Conservation (phyloP, 176 grass and related monocot genomes). For the Cocos nucifera region DNA sequence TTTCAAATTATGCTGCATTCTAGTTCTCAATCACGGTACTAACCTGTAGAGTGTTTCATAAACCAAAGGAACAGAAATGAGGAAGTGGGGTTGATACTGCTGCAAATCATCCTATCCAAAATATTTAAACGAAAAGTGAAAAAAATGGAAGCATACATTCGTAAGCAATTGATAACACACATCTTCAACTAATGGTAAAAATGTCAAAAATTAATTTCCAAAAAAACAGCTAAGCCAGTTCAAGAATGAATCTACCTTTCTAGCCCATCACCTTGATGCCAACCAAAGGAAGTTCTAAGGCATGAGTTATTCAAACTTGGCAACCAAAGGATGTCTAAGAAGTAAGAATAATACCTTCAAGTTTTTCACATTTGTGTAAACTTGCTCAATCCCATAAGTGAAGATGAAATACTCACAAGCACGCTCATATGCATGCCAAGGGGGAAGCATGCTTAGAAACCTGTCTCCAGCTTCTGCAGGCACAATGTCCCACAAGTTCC, state of each 20-base stretch:
- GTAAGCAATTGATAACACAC: conserved; percentile 9
- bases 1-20: background rate
- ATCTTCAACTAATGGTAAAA: too few species aligned
- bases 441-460: conserved; percentile 94
- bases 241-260: too few species aligned
- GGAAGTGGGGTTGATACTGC: conserved; percentile 66
- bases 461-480: conserved; percentile 71
- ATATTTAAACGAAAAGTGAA: conserved; percentile 43
- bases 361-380: conserved; percentile 83
- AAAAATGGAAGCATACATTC: conserved; percentile 14
- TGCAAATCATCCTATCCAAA: conserved; percentile 91
- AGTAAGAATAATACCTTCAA: conserved; percentile 47
- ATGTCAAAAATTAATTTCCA: too few species aligned
- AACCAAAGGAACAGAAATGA: conserved; percentile 82
- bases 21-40: background rate
- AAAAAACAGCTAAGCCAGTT: too few species aligned
- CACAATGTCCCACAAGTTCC: conserved; percentile 82
- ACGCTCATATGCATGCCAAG: conserved; percentile 96
- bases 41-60: conserved; percentile 98
- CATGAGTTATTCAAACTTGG: too few species aligned
- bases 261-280: too few species aligned
- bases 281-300: too few species aligned
- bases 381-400: conserved; percentile 67
- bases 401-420: conserved; percentile 87
- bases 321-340: background rate